Evolutionary conservation across 2,329 filamentous ascomycete genomes (phyloP).

Genomic region (Alternaria triticimaculans): DNA sequence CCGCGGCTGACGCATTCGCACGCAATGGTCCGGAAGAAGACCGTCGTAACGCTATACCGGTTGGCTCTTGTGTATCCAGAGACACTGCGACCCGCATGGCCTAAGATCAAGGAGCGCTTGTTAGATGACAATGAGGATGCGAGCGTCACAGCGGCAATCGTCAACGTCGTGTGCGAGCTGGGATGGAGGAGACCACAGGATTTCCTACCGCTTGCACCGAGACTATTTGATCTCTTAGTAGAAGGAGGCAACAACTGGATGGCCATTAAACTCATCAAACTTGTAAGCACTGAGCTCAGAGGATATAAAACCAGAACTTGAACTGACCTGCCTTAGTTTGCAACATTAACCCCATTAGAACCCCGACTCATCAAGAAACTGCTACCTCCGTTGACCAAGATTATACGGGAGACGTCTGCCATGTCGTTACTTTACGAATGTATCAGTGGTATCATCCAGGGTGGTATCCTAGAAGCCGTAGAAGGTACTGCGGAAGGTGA

Average conservation of each 20-base stretch:
- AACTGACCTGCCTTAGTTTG: constrained; percentile 68
- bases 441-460: constrained; percentile 97
- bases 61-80: constrained; percentile 96
- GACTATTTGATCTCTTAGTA: constrained; percentile 90
- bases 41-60: constrained; percentile 90
- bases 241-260: constrained; percentile 98
- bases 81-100: constrained; percentile 89
- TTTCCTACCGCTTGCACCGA: constrained; percentile 88
- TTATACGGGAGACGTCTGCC: constrained; percentile 92
- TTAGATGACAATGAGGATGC: constrained; percentile 90
- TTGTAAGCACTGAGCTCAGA: constrained; percentile 63
- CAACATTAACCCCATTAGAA: constrained; percentile 89
- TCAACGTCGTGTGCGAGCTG: constrained; percentile 96
- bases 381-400: constrained; percentile 84
- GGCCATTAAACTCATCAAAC: constrained; percentile 98
- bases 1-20: constrained; percentile 87
- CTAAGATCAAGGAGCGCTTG: constrained; percentile 92
- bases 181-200: constrained; percentile 94
- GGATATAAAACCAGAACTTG: neutral
- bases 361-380: constrained; percentile 90
- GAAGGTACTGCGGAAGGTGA: constrained; percentile 83
- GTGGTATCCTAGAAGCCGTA: constrained; percentile 84
- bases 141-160: constrained; percentile 92
- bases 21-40: constrained; percentile 89
- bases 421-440: constrained; percentile 99